Percentiles rank a stretch among this genome's conserved stretches.
phyloP scores from a whole-genome alignment of 768 basidiomycete species.

The Sistotremastrum niveocremeum region DNA sequence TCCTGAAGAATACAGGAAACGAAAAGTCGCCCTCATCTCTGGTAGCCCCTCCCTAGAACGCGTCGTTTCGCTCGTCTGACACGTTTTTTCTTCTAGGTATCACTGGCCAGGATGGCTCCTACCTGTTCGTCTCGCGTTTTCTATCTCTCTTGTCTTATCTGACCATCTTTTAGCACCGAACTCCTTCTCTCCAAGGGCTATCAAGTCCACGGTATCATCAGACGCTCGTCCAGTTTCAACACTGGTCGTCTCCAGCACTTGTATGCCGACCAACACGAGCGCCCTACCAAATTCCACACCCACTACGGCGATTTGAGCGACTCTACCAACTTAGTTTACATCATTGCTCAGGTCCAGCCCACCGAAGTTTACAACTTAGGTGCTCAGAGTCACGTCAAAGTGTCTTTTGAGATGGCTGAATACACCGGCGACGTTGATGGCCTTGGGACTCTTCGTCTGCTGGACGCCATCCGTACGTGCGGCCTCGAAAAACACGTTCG shows the following conservation, averaged over 20 bases:
- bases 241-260: slow-evolving; percentile 90
- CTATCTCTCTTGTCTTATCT: slow-evolving; percentile 2
- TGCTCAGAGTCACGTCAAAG: slow-evolving; percentile 97
- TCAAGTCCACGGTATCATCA: slow-evolving; percentile 89
- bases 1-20: slow-evolving; percentile 73
- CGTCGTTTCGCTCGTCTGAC: background rate
- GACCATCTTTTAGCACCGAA: slow-evolving; percentile 45
- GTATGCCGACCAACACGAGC: slow-evolving; percentile 85
- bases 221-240: slow-evolving; percentile 96
- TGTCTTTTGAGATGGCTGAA: slow-evolving; percentile 98
- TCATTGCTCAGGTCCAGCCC: slow-evolving; percentile 88
- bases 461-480: slow-evolving; percentile 92
- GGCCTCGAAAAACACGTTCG: slow-evolving; percentile 86
- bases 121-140: slow-evolving; percentile 46
- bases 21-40: slow-evolving; percentile 89
- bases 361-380: slow-evolving; percentile 97
- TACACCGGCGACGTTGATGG: slow-evolving; percentile 98
- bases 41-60: slow-evolving; percentile 29
- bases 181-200: slow-evolving; percentile 79
- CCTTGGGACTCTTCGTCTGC: slow-evolving; percentile 85
- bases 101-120: slow-evolving; percentile 94
- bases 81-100: slow-evolving; percentile 43
- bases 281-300: slow-evolving; percentile 66
- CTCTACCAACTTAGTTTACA: slow-evolving; percentile 93
- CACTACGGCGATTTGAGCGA: slow-evolving; percentile 93